A percentile compares a stretch with the other conserved stretches of the same genome.
Evolutionary conservation across 352 stramenopile species (phyloP).

Genomic region (Globisporangium nunn): DNA sequence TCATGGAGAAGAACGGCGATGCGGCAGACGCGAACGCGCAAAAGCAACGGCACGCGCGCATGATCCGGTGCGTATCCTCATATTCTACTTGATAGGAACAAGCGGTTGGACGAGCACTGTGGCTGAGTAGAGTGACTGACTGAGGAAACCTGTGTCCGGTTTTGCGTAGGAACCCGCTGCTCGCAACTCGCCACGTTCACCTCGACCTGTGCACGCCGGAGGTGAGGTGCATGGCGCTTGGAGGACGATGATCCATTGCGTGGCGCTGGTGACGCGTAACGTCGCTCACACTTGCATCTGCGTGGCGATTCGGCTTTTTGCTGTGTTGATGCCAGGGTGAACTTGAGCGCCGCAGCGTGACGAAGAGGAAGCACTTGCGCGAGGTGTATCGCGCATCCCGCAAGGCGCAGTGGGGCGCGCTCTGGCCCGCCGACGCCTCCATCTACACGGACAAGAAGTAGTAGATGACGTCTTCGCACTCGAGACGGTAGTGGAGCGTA

Average conservation of each 20-base stretch:
- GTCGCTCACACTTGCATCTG: background rate
- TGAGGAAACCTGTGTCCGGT: background rate
- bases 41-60: slow-evolving; percentile 33
- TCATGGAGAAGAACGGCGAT: slow-evolving; percentile 60
- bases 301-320: slow-evolving; percentile 9
- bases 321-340: slow-evolving; percentile 30
- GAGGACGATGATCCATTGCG: background rate
- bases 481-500: no score
- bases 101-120: background rate
- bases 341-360: slow-evolving; percentile 73
- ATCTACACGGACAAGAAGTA: slow-evolving; percentile 50
- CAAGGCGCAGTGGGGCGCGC: slow-evolving; percentile 76
- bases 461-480: background rate
- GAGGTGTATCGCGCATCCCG: slow-evolving; percentile 78
- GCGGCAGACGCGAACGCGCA: slow-evolving; percentile 15
- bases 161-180: slow-evolving; percentile 37
- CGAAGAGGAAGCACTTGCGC: slow-evolving; percentile 61
- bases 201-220: slow-evolving; percentile 79
- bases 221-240: slow-evolving; percentile 17
- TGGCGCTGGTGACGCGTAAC: background rate
- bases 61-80: slow-evolving; percentile 35
- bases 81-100: background rate
- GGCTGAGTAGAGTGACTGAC: background rate
- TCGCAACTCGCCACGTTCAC: slow-evolving; percentile 72
- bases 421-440: slow-evolving; percentile 61